phyloP scores from a whole-genome alignment of 2,329 filamentous ascomycete species.

The Aspergillus quadrilineatus region DNA sequence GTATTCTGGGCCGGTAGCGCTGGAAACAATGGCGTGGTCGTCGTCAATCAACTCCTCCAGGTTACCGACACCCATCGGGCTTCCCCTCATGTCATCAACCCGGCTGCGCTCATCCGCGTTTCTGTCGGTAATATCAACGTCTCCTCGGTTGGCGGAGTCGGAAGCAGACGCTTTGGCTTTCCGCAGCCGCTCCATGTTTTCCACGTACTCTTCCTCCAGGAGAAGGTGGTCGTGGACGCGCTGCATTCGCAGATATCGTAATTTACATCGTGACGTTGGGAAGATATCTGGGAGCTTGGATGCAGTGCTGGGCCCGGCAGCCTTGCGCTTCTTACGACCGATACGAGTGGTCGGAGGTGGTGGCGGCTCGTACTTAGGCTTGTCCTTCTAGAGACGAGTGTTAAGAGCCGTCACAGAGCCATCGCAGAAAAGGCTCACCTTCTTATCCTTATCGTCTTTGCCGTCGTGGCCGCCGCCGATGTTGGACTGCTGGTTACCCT shows the following conservation, averaged over 20 bases:
- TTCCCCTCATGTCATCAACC: constrained; percentile 97
- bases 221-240: constrained; percentile 96
- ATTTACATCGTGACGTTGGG: constrained; percentile 95
- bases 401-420: not conserved
- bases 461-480: constrained; percentile 75
- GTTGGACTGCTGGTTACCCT: constrained; percentile 68
- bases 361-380: constrained; percentile 99
- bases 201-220: constrained; percentile 96
- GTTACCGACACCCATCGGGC: constrained; percentile 96
- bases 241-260: constrained; percentile 96
- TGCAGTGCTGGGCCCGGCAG: constrained; percentile 85
- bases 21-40: constrained; percentile 97
- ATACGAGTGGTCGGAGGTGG: constrained; percentile 95
- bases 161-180: constrained; percentile 76
- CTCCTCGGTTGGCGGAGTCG: constrained; percentile 55
- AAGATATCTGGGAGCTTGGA: constrained; percentile 93
- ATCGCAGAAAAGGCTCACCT: constrained; percentile 54
- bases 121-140: constrained; percentile 76
- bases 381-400: constrained; percentile 74
- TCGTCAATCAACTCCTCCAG: constrained; percentile 99
- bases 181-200: constrained; percentile 94
- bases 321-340: constrained; percentile 98
- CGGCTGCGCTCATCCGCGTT: constrained; percentile 92
- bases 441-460: constrained; percentile 88
- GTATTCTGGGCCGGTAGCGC: constrained; percentile 95